A percentile compares a stretch with the other conserved stretches of the same genome.
Conservation (phyloP, 352 stramenopile genomes). For the Phytophthora europaea region DNA sequence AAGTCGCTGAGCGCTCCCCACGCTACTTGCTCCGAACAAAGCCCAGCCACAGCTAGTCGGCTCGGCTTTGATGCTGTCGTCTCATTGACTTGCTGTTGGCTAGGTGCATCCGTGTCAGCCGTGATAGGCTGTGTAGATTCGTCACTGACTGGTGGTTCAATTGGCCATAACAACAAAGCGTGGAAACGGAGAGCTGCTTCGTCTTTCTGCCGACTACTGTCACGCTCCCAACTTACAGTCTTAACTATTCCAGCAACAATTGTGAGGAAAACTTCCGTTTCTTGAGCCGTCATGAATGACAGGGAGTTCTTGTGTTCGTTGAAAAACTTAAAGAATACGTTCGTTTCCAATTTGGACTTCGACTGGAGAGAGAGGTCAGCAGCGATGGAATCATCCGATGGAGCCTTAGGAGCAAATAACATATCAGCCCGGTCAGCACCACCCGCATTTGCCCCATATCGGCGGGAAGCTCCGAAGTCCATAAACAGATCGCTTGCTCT, state of each 20-base stretch:
- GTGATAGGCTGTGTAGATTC: not conserved
- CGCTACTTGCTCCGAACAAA: constrained; percentile 84
- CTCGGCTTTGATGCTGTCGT: not conserved
- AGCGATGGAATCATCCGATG: constrained; percentile 7
- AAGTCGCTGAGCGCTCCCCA: constrained; percentile 78
- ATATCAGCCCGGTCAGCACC: constrained; percentile 63
- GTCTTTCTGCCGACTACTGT: constrained; percentile 67
- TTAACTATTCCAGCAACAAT: constrained; percentile 63
- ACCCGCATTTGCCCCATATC: constrained; percentile 28
- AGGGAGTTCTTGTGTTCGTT: constrained; percentile 59
- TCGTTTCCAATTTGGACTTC: constrained; percentile 52
- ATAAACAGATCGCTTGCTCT: constrained; percentile 83
- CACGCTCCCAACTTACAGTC: constrained; percentile 72
- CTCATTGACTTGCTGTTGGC: constrained; percentile 14
- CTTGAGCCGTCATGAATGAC: constrained; percentile 55
- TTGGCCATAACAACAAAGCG: constrained; percentile 75
- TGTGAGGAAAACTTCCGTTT: constrained; percentile 58
- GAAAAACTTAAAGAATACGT: constrained; percentile 63
- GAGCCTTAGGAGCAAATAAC: constrained; percentile 56
- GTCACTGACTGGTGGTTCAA: constrained; percentile 26
- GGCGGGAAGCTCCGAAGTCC: constrained; percentile 55
- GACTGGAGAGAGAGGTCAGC: constrained; percentile 5
- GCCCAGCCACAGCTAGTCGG: constrained; percentile 29
- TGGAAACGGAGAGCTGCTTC: constrained; percentile 78
- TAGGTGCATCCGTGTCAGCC: not conserved